Evolutionary conservation across 1,284 basidiomycete species (phyloP).

Genomic region (Vanrija sp.): DNA sequence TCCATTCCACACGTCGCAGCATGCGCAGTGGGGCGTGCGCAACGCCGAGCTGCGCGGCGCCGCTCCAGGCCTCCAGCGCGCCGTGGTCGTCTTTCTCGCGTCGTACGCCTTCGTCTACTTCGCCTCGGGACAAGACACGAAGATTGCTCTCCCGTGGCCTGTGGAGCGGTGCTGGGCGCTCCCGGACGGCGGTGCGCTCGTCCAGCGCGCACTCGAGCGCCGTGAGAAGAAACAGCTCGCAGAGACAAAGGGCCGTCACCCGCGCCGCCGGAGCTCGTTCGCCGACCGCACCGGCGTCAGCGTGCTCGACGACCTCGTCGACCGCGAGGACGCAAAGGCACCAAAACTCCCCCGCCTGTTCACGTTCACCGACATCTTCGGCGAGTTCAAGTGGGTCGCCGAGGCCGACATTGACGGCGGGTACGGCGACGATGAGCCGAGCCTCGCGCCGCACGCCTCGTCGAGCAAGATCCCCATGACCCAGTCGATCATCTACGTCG

Average conservation of each 20-base stretch:
- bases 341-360: slow-evolving; percentile 65
- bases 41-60: not conserved
- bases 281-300: slow-evolving; percentile 28
- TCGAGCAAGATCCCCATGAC: not conserved
- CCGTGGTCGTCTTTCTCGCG: slow-evolving; percentile 72
- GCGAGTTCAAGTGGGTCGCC: slow-evolving; percentile 64
- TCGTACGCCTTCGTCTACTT: slow-evolving; percentile 70
- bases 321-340: slow-evolving; percentile 59
- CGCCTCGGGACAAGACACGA: slow-evolving; percentile 68
- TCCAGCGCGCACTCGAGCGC: slow-evolving; percentile 61
- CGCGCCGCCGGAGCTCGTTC: slow-evolving; percentile 12
- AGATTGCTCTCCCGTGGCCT: slow-evolving; percentile 75
- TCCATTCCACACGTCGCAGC: slow-evolving; percentile 41
- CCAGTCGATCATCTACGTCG: slow-evolving; percentile 22
- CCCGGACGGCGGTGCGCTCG: slow-evolving; percentile 36
- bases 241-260: not conserved
- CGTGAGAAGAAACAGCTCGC: slow-evolving; percentile 13
- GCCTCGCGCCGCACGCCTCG: not conserved
- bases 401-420: slow-evolving; percentile 23
- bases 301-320: slow-evolving; percentile 57
- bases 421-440: not conserved
- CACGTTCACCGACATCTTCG: slow-evolving; percentile 67
- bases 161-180: slow-evolving; percentile 74
- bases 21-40: slow-evolving; percentile 4
- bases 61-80: slow-evolving; percentile 45